phyloP scores from a whole-genome alignment of 163 green algal genomes.

The Volvox carteri region DNA sequence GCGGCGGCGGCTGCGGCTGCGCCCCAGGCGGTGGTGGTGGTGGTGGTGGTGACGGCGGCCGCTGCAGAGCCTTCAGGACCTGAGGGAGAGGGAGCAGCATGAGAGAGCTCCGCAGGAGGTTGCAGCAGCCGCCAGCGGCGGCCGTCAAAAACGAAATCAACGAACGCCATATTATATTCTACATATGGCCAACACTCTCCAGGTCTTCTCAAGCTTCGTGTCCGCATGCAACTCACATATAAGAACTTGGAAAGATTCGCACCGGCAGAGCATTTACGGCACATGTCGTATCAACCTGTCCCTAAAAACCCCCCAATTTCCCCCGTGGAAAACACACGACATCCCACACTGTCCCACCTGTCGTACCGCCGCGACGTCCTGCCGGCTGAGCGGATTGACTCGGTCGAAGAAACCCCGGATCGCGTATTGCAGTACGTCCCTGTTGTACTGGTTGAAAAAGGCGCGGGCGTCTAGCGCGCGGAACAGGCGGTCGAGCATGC shows the following conservation, averaged over 20 bases:
- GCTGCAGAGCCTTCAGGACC: constrained; percentile 21
- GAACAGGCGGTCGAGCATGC: constrained; percentile 45
- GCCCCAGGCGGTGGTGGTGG: background rate
- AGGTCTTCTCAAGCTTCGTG: no score
- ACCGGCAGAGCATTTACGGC: no score
- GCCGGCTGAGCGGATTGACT: constrained; percentile 29
- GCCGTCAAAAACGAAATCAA: background rate
- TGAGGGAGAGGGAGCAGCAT: background rate
- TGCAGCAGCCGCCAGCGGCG: background rate
- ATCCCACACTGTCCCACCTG: no score
- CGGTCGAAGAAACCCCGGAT: constrained; percentile 49
- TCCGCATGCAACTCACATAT: no score
- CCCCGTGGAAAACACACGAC: no score
- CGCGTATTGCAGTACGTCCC: constrained; percentile 37
- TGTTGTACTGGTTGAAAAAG: constrained; percentile 53
- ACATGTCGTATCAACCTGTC: no score
- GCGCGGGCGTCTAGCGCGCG: background rate
- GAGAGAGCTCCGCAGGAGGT: background rate
- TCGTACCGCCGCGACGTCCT: constrained; percentile 43
- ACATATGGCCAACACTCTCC: no score
- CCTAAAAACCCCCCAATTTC: no score
- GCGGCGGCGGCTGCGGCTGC: background rate
- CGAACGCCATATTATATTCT: no score
- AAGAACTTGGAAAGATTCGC: no score
- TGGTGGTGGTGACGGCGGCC: background rate